Percentiles rank a stretch among this genome's conserved stretches.
phyloP scores from a whole-genome alignment of 1,284 basidiomycete species.

The Puccinia coronata region DNA sequence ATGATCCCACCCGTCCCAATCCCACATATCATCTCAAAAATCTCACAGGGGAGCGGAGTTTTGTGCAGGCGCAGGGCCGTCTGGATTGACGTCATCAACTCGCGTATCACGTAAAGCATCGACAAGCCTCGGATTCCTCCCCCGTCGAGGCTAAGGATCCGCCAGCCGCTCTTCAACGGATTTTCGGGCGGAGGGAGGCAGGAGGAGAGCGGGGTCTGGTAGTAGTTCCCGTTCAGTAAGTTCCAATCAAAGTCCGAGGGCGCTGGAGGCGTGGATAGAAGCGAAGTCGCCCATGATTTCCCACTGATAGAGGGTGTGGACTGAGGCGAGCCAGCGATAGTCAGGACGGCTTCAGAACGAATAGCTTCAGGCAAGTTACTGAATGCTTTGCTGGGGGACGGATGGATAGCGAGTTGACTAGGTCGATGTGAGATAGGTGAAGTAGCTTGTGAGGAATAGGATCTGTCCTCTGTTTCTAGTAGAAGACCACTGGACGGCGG shows the following conservation, averaged over 20 bases:
- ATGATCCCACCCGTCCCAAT: constrained; percentile 52
- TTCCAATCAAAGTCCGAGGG: constrained; percentile 28
- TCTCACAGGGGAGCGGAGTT: constrained; percentile 43
- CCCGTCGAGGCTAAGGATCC: constrained; percentile 53
- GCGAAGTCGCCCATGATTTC: constrained; percentile 42
- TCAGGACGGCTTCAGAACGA: constrained; percentile 14
- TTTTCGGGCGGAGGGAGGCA: constrained; percentile 7
- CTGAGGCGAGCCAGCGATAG: constrained; percentile 16
- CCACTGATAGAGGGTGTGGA: constrained; percentile 34
- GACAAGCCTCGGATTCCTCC: constrained; percentile 52
- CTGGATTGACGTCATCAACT: constrained; percentile 32
- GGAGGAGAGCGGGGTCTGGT: not conserved
- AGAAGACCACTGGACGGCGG: not conserved
- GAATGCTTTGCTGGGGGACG: not conserved
- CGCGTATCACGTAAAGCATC: constrained; percentile 36
- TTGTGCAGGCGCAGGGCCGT: not conserved
- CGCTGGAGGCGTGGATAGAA: constrained; percentile 26
- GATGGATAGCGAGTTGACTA: not conserved
- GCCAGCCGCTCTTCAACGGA: constrained; percentile 34
- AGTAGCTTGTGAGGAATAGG: not conserved
- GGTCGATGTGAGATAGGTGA: not conserved
- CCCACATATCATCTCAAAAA: constrained; percentile 53
- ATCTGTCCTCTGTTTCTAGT: not conserved
- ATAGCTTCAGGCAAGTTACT: constrained; percentile 2
- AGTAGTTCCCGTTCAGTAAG: not conserved